Base-by-base conservation (phyloP, 2,329 filamentous ascomycete species). In the Arachnomyces sp. region DNA sequence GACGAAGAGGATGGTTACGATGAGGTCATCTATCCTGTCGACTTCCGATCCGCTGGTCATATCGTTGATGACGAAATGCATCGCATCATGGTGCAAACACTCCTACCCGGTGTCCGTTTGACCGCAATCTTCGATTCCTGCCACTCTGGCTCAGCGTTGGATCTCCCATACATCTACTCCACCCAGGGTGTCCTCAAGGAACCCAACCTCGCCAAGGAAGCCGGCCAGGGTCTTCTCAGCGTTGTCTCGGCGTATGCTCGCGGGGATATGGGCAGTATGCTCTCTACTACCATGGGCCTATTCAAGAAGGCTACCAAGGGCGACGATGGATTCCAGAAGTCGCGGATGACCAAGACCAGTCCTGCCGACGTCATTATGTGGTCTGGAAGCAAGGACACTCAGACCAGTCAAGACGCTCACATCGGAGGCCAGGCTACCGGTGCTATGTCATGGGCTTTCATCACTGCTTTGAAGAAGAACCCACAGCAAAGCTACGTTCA, bases 391-490 rank as follows among this genome's bases (percentile, higher is more conserved):
- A 95, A 94, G 66, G 92, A 98, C 59, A 79, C 82, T 46, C 92
- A 96, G 66, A 98, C 92, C 53, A 94, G 88, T 43, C 84, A 87
- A 66, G 92, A 98, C 62, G 89, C 92, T 9, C 84, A 80, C 18
- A 95, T 96, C 50, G 78, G 75, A 32, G 80, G 86, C 42, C 76
- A 95, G 66, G 90, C 92, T 28, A 98, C 92, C 0, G 92, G 92
- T 40, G 92, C 92, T 63, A 96, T 98, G 92, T 94, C 88, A 3
- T 95, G 84, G 79, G 92, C 92, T 2, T 98, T 98, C 63, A 92
- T 98, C 62, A 80, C 76, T 1, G 82, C 89, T 14, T 74, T 96
- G 56, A 89, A 84, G 72, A 87, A 89, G 70, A 94, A 94, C 58
- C 87, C 87, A 1, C 82, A 94, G 60, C 92, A 96, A 70, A 94